These are phyloP conservation scores for Fusarium miscanthi DNA, from an alignment of 2,329 filamentous ascomycete species.

Conservation along the genomic window DNA sequence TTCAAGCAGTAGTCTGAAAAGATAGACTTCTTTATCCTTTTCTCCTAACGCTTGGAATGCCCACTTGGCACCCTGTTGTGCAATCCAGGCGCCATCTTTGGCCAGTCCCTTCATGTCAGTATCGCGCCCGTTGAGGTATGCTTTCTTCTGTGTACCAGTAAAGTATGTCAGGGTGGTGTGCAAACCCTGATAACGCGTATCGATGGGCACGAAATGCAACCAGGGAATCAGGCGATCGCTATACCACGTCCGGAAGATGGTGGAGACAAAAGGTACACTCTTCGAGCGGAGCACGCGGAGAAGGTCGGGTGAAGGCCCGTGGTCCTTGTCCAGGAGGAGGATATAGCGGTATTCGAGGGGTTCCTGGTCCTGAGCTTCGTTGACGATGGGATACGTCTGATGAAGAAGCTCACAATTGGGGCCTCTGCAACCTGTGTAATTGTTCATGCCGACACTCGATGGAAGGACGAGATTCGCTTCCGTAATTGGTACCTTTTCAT, in stretches of 20 bases:
- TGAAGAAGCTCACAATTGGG: slow-evolving; percentile 49
- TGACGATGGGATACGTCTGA: slow-evolving; percentile 47
- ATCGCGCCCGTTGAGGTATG: slow-evolving; percentile 57
- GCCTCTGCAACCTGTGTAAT: slow-evolving; percentile 66
- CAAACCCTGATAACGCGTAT: slow-evolving; percentile 77
- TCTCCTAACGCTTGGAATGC: slow-evolving; percentile 69
- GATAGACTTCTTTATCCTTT: slow-evolving; percentile 83
- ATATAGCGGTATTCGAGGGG: slow-evolving; percentile 77
- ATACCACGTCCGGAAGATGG: slow-evolving; percentile 83
- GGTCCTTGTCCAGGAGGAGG: slow-evolving; percentile 77
- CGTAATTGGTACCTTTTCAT: slow-evolving; percentile 63
- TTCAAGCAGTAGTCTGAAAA: slow-evolving; percentile 81
- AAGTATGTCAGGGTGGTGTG: slow-evolving; percentile 83
- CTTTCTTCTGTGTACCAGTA: slow-evolving; percentile 62
- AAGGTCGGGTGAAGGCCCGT: slow-evolving; percentile 70
- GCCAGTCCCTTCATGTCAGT: slow-evolving; percentile 60
- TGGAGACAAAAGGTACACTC: slow-evolving; percentile 76
- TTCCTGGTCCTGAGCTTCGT: slow-evolving; percentile 55
- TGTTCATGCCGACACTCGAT: slow-evolving; percentile 69
- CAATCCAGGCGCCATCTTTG: slow-evolving; percentile 72
- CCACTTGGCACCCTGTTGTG: slow-evolving; percentile 74
- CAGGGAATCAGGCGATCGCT: slow-evolving; percentile 79
- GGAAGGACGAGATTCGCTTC: slow-evolving; percentile 65
- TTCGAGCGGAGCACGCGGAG: slow-evolving; percentile 73
- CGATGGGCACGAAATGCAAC: slow-evolving; percentile 84